Conservation (phyloP, 495 filamentous ascomycete species). For the Podospora anserina region DNA sequence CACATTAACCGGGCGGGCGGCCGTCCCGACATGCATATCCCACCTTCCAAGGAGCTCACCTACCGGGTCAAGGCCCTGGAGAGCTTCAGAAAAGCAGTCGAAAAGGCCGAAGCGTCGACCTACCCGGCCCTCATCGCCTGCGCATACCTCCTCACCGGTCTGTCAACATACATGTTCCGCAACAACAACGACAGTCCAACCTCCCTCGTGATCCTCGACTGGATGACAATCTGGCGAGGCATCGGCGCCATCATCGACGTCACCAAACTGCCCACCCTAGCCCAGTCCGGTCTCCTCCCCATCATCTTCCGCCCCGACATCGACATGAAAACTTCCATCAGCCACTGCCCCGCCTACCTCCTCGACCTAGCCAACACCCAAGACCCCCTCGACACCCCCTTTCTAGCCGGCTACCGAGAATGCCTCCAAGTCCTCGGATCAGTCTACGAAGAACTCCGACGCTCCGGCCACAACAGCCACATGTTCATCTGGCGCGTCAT, state of each 20-base stretch:
- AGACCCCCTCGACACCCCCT: slow-evolving; percentile 31
- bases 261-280: slow-evolving; percentile 20
- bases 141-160: slow-evolving; percentile 41
- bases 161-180: slow-evolving; percentile 44
- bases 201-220: slow-evolving; percentile 41
- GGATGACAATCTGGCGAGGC: slow-evolving; percentile 48
- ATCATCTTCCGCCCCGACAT: slow-evolving; percentile 41
- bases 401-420: slow-evolving; percentile 34
- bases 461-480: slow-evolving; percentile 35
- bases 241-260: slow-evolving; percentile 43
- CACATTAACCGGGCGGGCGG: slow-evolving; percentile 39
- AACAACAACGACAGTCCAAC: slow-evolving; percentile 31
- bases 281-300: slow-evolving; percentile 33
- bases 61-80: slow-evolving; percentile 45
- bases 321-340: slow-evolving; percentile 34
- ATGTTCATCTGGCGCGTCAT: slow-evolving; percentile 40
- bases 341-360: slow-evolving; percentile 40
- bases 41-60: slow-evolving; percentile 21
- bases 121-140: slow-evolving; percentile 41
- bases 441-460: slow-evolving; percentile 43
- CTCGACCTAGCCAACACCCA: slow-evolving; percentile 34
- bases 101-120: slow-evolving; percentile 34
- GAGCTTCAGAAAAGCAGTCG: slow-evolving; percentile 46
- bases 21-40: slow-evolving; percentile 18
- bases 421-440: slow-evolving; percentile 43